Percentiles rank a stretch among this genome's conserved stretches.
phyloP scores from a whole-genome alignment of 352 stramenopile genomes.

The Globisporangium spinosum region DNA sequence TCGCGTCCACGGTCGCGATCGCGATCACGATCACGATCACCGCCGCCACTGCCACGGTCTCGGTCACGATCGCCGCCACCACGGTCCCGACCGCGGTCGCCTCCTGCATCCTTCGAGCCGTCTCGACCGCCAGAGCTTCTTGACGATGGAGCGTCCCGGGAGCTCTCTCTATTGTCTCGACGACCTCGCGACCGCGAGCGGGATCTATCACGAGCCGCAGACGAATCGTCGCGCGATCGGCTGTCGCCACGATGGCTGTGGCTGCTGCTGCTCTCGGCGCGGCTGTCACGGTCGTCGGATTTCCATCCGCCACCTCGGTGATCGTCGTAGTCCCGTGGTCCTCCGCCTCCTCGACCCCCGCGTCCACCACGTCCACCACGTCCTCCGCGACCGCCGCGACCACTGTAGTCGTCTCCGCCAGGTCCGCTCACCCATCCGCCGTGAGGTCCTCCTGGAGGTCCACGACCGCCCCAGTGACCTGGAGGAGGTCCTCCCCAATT shows the following conservation, averaged over 20 bases:
- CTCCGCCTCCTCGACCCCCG: constrained; percentile 17
- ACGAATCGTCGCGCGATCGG: constrained; percentile 36
- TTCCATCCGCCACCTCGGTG: constrained; percentile 36
- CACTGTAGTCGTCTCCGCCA: constrained; percentile 21
- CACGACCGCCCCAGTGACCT: constrained; percentile 43
- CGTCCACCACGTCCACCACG: constrained; percentile 27
- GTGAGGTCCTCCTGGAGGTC: constrained; percentile 25
- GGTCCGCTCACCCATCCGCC: constrained; percentile 51
- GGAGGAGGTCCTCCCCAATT: constrained; percentile 44
- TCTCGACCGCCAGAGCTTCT: constrained; percentile 19
- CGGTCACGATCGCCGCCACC: constrained; percentile 25
- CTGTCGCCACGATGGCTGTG: constrained; percentile 20
- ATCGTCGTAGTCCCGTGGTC: constrained; percentile 37
- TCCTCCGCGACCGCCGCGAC: constrained; percentile 30
- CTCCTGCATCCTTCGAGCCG: constrained; percentile 15
- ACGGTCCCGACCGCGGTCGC: constrained; percentile 25
- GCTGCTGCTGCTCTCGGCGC: constrained; percentile 26
- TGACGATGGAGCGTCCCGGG: constrained; percentile 9
- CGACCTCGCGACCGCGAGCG: constrained; percentile 44
- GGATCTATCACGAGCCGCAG: constrained; percentile 42
- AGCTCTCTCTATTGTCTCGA: constrained; percentile 19
- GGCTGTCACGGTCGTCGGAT: constrained; percentile 26
- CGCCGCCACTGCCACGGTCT: constrained; percentile 7
- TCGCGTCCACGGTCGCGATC: constrained; percentile 37
- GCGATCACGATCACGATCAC: constrained; percentile 19